Base-by-base conservation (phyloP, 768 basidiomycete genomes). In the Tricholoma terreum region DNA sequence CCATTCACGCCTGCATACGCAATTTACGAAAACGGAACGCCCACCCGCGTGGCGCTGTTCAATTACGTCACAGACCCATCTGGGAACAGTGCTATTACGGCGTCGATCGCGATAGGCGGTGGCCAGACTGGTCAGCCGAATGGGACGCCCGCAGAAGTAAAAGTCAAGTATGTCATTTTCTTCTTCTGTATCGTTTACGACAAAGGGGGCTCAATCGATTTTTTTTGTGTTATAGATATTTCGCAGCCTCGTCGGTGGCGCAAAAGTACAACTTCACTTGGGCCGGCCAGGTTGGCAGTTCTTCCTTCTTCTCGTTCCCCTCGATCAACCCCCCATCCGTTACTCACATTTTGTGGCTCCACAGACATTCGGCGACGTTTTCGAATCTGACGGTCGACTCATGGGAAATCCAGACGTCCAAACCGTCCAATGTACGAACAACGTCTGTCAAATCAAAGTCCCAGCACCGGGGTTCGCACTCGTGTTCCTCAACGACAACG, bases 401-500 rank as follows among this genome's bases (percentile, higher is more conserved):
- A 67, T 74, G 43, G 87, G 87, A 38, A 62, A 69, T 0, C 70
- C 80, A 52, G 63, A 75, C 50, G 77, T 89, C 6, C 71, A 79
- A 42, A 85, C 80, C 0, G 74, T 90, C 30, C 55, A 69, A 7
- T 94, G 91, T 62, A 69, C 67, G 10, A 71, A 72, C 33, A 75
- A 78, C 59, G 73, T 77, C 2, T 92, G 90, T 71, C 66, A 72
- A 19, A 76, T 91, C 56, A 71, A 70, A n/a, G 85, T 90, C 22
- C 80, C 81, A 14, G 87, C 88, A 0, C 90, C 91, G 0, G 80
- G 80, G 27, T 82, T 82, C 34, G 88, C 85, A 0, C 75, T 92
- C 34, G 87, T 92, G 38, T 90, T 89, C 76, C 73, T 91, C 15
- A 78, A 73, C 4, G 69, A 75, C 45, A 61, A 67, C 27, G 77